A percentile compares a stretch with the other conserved stretches of the same genome.
Conservation (phyloP, 2,329 filamentous ascomycete genomes). For the Calonectria pseudoreteaudii region DNA sequence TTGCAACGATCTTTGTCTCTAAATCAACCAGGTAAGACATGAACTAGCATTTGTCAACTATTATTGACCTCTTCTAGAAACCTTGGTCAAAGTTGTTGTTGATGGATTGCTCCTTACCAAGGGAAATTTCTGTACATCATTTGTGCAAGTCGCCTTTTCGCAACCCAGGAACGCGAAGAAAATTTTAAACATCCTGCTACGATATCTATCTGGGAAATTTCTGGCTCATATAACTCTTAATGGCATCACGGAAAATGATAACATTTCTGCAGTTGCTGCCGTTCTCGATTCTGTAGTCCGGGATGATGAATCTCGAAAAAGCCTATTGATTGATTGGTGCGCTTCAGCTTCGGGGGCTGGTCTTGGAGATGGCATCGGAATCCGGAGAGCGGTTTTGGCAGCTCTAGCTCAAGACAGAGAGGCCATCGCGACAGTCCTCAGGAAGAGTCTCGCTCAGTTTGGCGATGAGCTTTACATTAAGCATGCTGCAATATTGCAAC, state of each 20-base stretch:
- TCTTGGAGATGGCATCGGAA: slow-evolving; percentile 71
- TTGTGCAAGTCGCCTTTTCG: slow-evolving; percentile 46
- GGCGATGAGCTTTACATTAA: slow-evolving; percentile 89
- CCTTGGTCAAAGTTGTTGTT: slow-evolving; percentile 51
- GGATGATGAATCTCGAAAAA: slow-evolving; percentile 60
- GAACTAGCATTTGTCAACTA: background rate
- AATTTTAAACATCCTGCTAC: slow-evolving; percentile 43
- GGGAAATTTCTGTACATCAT: slow-evolving; percentile 34
- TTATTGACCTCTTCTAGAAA: slow-evolving; percentile 49
- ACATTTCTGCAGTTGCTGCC: slow-evolving; percentile 69
- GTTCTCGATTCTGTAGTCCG: slow-evolving; percentile 64
- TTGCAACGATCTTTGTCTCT: slow-evolving; percentile 74
- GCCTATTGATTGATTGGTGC: slow-evolving; percentile 73
- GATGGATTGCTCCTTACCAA: slow-evolving; percentile 52
- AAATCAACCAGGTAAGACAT: slow-evolving; percentile 74
- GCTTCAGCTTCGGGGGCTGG: slow-evolving; percentile 73
- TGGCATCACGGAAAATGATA: slow-evolving; percentile 45
- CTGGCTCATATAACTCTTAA: slow-evolving; percentile 52
- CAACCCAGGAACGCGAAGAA: slow-evolving; percentile 44
- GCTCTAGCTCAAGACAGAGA: slow-evolving; percentile 65
- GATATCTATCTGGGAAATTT: slow-evolving; percentile 59
- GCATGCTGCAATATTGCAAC: slow-evolving; percentile 85
- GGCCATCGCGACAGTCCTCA: slow-evolving; percentile 67
- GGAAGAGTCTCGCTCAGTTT: slow-evolving; percentile 79
- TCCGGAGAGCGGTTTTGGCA: slow-evolving; percentile 75